A percentile compares a stretch with the other conserved stretches of the same genome.
Evolutionary conservation across 2,329 filamentous ascomycete species (phyloP).

Genomic region (Thielaviopsis ethacetica): DNA sequence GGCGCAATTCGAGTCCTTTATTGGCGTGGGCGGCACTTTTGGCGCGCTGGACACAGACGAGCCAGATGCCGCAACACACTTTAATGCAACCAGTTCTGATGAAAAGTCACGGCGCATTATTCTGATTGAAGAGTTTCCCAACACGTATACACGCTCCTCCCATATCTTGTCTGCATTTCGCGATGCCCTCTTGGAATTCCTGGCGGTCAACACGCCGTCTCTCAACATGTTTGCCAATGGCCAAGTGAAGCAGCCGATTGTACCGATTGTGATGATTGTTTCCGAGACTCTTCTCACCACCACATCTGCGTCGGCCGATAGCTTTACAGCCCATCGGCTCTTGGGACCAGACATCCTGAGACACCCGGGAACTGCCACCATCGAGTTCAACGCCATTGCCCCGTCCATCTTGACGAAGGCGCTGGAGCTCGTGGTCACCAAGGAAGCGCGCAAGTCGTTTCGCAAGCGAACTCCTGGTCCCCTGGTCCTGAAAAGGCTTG

Average conservation of each 20-base stretch:
- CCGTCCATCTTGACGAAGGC: constrained; percentile 75
- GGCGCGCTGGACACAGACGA: constrained; percentile 41
- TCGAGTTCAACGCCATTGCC: constrained; percentile 89
- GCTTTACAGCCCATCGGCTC: constrained; percentile 79
- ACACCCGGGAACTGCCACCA: constrained; percentile 60
- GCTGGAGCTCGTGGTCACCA: constrained; percentile 63
- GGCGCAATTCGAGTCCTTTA: constrained; percentile 80
- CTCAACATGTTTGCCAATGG: constrained; percentile 29
- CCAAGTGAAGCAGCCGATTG: constrained; percentile 29
- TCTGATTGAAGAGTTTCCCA: constrained; percentile 68
- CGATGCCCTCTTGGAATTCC: constrained; percentile 55
- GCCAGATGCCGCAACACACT: not conserved
- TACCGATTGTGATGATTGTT: constrained; percentile 74
- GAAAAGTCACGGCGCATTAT: constrained; percentile 35
- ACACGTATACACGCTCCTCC: constrained; percentile 52
- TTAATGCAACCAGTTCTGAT: not conserved
- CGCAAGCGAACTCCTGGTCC: constrained; percentile 62
- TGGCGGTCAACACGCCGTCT: constrained; percentile 49
- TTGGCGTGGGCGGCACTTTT: constrained; percentile 68
- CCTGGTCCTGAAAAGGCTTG: constrained; percentile 58
- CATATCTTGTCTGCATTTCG: constrained; percentile 54
- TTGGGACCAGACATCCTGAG: constrained; percentile 73
- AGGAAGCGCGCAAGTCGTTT: constrained; percentile 68
- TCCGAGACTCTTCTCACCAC: constrained; percentile 83
- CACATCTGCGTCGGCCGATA: constrained; percentile 70